Evolutionary conservation across 1,139 yeast genomes (phyloP), one percentile per base, ranked within the genome.

Genomic region (Candida glucosophila): DNA sequence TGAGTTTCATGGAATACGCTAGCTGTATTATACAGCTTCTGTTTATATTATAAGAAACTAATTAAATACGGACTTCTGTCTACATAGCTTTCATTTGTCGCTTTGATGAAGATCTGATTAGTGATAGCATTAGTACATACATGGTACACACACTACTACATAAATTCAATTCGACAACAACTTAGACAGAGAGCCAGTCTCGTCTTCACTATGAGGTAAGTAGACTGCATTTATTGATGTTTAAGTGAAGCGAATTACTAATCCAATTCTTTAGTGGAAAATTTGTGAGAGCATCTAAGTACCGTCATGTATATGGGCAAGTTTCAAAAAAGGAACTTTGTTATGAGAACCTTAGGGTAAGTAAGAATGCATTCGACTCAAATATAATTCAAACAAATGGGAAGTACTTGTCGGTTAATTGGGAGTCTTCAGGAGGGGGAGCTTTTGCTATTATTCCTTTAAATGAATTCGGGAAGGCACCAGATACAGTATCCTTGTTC

Each of bases 391-490:
- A 82, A 27, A 34, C 53, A 36, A 90, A 90, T 49, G 92, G 95
- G 17, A 78, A 80, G 52, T 90, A 73, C 46, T 57, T 90, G 20
- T 69, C 95, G 1, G 81, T 85, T 34, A 86, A 85, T 52, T 86
- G 95, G 95, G 86, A 83, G 34, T 68, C 96, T 12, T 79, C 93
- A 5, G 97, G 97, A 22, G 97, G 97, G 35, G 98, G 98, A 28
- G 92, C 97, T 0, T 88, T 90, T 62, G 95, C 95, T 1, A 80
- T 90, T 10, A 76, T 90, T 30, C 98, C 98, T 2, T 60, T 83
- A 16, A 47, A 52, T 6, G 96, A 88, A 52, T 78, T 74, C 12
- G 97, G 97, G n/a, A 90, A 86, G 52, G 77, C 90, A 6, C 97
- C 96, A 5, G 98, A 90, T 43, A 74, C 80, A 33, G 90, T 86